Conservation (phyloP, 2,329 filamentous ascomycete genomes). For the Trichocomaceae sp. region DNA sequence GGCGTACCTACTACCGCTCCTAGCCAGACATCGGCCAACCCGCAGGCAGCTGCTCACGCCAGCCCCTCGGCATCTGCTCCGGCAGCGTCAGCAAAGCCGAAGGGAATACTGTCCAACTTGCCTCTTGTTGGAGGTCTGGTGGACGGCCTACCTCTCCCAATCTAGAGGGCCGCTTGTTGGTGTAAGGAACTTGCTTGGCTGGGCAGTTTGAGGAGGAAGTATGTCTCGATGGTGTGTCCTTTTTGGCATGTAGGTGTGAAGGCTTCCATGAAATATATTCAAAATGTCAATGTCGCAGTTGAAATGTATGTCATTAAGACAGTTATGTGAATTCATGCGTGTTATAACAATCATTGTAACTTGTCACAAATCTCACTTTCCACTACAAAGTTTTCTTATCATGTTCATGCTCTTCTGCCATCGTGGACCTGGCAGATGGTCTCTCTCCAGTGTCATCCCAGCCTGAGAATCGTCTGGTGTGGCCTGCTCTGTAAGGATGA, state of each 20-base stretch:
- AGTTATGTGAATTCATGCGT: not conserved
- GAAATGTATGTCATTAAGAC: not conserved
- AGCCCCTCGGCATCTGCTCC: slow-evolving; percentile 3
- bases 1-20: slow-evolving; percentile 7
- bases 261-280: not conserved
- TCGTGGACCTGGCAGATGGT: not conserved
- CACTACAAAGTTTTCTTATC: not conserved
- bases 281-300: not conserved
- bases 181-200: not conserved
- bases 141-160: not conserved
- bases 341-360: not conserved
- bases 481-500: not conserved
- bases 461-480: not conserved
- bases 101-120: slow-evolving; percentile 1
- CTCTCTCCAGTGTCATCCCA: not conserved
- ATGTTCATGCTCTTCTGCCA: slow-evolving; percentile 5
- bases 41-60: not conserved
- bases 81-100: not conserved
- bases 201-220: not conserved
- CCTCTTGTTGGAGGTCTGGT: slow-evolving; percentile 5
- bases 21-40: not conserved
- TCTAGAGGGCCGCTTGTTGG: not conserved
- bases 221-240: not conserved
- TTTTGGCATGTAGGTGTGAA: not conserved
- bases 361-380: not conserved